phyloP scores from a whole-genome alignment of 352 stramenopile species.

The Pythium biforme region DNA sequence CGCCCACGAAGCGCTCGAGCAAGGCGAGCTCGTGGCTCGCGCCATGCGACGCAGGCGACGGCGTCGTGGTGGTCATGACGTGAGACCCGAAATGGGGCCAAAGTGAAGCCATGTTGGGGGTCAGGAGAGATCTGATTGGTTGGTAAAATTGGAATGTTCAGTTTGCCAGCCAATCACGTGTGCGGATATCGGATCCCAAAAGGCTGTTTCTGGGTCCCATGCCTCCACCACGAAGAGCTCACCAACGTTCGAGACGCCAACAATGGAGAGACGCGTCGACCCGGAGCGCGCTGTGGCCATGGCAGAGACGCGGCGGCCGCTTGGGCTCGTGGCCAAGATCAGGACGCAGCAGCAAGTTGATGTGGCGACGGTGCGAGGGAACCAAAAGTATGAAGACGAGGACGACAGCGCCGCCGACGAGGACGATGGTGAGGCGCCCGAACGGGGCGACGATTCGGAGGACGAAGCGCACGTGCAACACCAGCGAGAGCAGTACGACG shows the following conservation, averaged over 20 bases:
- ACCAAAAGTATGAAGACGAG: constrained; percentile 13
- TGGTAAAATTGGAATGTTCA: constrained; percentile 16
- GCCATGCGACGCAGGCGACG: constrained; percentile 22
- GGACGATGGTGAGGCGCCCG: neutral
- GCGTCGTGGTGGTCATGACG: neutral
- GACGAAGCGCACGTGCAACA: neutral
- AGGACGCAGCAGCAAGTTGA: neutral
- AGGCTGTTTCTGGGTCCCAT: neutral
- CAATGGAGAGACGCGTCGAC: neutral
- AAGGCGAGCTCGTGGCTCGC: constrained; percentile 49
- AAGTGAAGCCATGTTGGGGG: constrained; percentile 15
- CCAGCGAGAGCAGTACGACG: neutral
- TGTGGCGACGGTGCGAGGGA: neutral
- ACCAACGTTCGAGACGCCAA: too few species aligned
- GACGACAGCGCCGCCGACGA: neutral
- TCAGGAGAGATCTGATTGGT: constrained; percentile 3
- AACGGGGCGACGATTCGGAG: neutral
- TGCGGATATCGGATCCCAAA: neutral
- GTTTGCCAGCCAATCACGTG: constrained; percentile 6
- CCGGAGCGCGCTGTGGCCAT: neutral
- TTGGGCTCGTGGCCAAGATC: constrained; percentile 2
- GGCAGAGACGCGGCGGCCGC: neutral
- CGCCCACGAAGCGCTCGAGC: constrained; percentile 58
- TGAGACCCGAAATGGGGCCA: too few species aligned
- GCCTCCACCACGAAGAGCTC: too few species aligned